These are phyloP conservation scores for Passalora sequoiae DNA, from an alignment of 2,329 filamentous ascomycete species.

Conservation along the genomic window DNA sequence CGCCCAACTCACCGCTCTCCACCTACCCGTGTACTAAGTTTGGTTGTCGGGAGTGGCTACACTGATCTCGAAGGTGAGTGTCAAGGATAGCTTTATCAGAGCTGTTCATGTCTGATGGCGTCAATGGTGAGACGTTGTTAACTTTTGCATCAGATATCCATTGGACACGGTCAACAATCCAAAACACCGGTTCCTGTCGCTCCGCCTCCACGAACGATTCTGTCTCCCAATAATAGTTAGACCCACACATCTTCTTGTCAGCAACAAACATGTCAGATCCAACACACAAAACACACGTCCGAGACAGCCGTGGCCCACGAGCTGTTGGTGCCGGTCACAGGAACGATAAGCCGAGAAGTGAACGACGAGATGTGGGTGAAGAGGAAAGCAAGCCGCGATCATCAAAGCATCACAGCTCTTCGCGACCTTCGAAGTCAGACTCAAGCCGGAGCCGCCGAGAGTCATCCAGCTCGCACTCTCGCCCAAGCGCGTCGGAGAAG, in stretches of 20 bases:
- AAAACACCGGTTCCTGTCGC: no score
- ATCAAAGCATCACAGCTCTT: slow-evolving; percentile 20
- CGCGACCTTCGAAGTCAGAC: slow-evolving; percentile 26
- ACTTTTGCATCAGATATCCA: slow-evolving; percentile 1
- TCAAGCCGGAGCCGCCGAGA: slow-evolving; percentile 24
- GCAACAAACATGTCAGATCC: slow-evolving; percentile 23
- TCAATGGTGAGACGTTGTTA: slow-evolving; percentile 10
- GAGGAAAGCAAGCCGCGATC: slow-evolving; percentile 19
- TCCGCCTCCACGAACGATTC: neutral
- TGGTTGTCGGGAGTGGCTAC: slow-evolving; percentile 21
- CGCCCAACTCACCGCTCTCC: slow-evolving; percentile 14
- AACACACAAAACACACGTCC: slow-evolving; percentile 25
- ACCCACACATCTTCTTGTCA: slow-evolving; percentile 1
- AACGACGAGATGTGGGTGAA: slow-evolving; percentile 18
- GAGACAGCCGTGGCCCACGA: slow-evolving; percentile 27
- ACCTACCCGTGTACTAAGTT: slow-evolving; percentile 6
- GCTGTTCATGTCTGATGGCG: slow-evolving; percentile 5
- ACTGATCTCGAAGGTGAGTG: slow-evolving; percentile 13
- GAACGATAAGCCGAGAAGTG: slow-evolving; percentile 19
- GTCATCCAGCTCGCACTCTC: slow-evolving; percentile 13
- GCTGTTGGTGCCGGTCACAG: slow-evolving; percentile 24
- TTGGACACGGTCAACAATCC: no score
- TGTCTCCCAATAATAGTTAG: no score
- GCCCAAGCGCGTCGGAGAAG: slow-evolving; percentile 14
- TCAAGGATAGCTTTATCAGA: no score